Conservation (phyloP, 2,329 filamentous ascomycete genomes). For the Neopestalotiopsis sp. region DNA sequence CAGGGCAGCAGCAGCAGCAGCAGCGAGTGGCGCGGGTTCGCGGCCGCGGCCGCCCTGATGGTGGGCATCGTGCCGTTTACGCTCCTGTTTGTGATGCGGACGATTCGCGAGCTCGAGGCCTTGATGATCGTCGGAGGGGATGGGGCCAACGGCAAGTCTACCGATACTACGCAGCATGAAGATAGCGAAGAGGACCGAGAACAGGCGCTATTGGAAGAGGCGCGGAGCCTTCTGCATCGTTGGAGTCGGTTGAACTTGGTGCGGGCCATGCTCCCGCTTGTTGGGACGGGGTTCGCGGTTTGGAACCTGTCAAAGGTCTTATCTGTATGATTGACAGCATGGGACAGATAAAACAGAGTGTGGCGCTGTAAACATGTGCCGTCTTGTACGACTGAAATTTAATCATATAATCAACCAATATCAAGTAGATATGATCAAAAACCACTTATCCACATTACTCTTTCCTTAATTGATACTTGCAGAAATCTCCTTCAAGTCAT, state of each 20-base stretch:
- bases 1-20: no score
- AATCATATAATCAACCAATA: no score
- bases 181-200: not conserved
- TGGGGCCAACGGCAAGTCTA: not conserved
- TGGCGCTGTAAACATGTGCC: not conserved
- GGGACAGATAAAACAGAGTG: not conserved
- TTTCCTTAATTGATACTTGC: not conserved
- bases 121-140: not conserved
- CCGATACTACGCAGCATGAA: not conserved
- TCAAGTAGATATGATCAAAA: no score
- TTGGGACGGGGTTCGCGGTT: not conserved
- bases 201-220: not conserved
- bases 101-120: conserved; percentile 38
- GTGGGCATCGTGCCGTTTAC: conserved; percentile 47
- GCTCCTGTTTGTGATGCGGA: conserved; percentile 39
- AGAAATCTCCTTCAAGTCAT: not conserved
- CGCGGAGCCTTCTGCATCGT: not conserved
- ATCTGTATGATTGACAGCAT: not conserved
- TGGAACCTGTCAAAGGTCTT: conserved; percentile 8
- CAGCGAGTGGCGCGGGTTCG: conserved; percentile 39
- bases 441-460: not conserved
- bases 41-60: conserved; percentile 37
- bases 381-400: not conserved
- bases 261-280: conserved; percentile 5
- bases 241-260: conserved; percentile 11